Percentiles rank a stretch among this genome's conserved stretches.
Evolutionary conservation across 2,329 filamentous ascomycete genomes (phyloP).

Genomic region (Stagonosporopsis chrysanthemi): DNA sequence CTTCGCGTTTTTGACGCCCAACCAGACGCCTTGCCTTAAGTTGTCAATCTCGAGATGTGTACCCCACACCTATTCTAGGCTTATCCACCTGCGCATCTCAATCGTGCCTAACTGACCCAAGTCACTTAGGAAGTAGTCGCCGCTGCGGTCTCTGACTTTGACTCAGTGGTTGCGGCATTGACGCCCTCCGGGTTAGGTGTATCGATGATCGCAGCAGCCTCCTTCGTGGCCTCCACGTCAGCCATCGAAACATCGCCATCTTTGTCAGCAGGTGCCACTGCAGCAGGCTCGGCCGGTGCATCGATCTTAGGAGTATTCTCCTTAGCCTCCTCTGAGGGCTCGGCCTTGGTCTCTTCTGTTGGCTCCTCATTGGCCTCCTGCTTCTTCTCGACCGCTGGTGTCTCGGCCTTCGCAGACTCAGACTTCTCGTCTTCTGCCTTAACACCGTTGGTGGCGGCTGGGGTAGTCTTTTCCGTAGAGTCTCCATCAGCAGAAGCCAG

Average conservation of each 20-base stretch:
- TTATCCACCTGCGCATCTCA: background rate
- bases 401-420: slow-evolving; percentile 38
- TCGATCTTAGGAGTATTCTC: slow-evolving; percentile 16
- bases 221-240: slow-evolving; percentile 15
- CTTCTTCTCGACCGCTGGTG: slow-evolving; percentile 49
- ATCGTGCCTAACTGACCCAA: background rate
- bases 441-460: slow-evolving; percentile 39
- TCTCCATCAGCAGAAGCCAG: slow-evolving; percentile 55
- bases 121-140: slow-evolving; percentile 10
- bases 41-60: slow-evolving; percentile 1
- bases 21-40: background rate
- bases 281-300: slow-evolving; percentile 6
- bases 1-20: background rate
- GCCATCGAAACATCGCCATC: slow-evolving; percentile 21
- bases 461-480: slow-evolving; percentile 19
- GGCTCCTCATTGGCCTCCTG: slow-evolving; percentile 35
- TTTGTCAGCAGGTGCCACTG: slow-evolving; percentile 13
- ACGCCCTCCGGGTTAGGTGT: slow-evolving; percentile 14
- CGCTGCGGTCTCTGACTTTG: slow-evolving; percentile 14
- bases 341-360: slow-evolving; percentile 23
- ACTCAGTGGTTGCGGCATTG: slow-evolving; percentile 11
- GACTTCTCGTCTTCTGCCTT: slow-evolving; percentile 49
- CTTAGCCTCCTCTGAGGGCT: slow-evolving; percentile 26
- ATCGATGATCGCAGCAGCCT: slow-evolving; percentile 9
- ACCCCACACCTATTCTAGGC: background rate